These are phyloP conservation scores for Cercospora sesami DNA, from an alignment of 2,329 filamentous ascomycete genomes.

Conservation along the genomic window DNA sequence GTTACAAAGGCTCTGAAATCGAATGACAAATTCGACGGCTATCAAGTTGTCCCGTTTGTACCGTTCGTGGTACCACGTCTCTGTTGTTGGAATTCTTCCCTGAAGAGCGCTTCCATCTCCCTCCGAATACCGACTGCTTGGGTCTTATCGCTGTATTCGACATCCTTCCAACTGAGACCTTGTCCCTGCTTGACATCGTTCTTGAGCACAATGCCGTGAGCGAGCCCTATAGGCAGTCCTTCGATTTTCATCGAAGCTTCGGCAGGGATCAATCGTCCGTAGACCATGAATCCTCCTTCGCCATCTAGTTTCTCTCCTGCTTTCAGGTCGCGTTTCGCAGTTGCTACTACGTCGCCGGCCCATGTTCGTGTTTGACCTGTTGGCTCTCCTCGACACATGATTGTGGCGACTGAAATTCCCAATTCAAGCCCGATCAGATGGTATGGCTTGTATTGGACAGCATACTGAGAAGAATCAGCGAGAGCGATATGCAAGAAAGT, in stretches of 20 bases:
- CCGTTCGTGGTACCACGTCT: slow-evolving; percentile 14
- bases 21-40: background rate
- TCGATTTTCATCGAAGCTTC: slow-evolving; percentile 45
- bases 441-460: slow-evolving; percentile 51
- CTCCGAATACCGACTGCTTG: slow-evolving; percentile 46
- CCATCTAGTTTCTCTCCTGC: slow-evolving; percentile 49
- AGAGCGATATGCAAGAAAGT: background rate
- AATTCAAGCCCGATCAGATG: slow-evolving; percentile 52
- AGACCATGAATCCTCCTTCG: slow-evolving; percentile 50
- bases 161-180: slow-evolving; percentile 47
- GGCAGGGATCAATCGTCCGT: slow-evolving; percentile 48
- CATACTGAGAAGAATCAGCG: slow-evolving; percentile 35
- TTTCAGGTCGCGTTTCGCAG: slow-evolving; percentile 49
- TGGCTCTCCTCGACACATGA: slow-evolving; percentile 50
- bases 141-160: slow-evolving; percentile 45
- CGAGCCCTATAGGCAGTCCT: slow-evolving; percentile 48
- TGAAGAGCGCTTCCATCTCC: slow-evolving; percentile 48
- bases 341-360: slow-evolving; percentile 50
- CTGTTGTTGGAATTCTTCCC: slow-evolving; percentile 27
- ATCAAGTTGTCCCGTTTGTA: background rate
- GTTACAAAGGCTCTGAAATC: background rate
- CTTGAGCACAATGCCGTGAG: slow-evolving; percentile 47
- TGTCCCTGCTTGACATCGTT: slow-evolving; percentile 46
- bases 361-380: slow-evolving; percentile 49
- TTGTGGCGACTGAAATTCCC: slow-evolving; percentile 47